Evolutionary conservation across 441 rosid species (phyloP).

Genomic region (Caryocar brasiliense): DNA sequence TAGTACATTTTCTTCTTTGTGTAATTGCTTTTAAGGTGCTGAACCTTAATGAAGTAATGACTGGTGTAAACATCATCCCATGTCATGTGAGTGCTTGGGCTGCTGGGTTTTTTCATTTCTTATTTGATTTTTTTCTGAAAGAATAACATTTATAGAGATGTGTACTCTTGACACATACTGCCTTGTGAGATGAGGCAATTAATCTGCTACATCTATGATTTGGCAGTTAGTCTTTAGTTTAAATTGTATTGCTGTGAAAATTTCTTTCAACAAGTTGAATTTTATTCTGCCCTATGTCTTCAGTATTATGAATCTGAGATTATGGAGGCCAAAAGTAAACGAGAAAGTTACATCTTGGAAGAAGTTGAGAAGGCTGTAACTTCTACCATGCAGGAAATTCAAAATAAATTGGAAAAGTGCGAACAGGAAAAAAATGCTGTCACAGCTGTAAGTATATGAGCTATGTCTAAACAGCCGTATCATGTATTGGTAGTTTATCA

Average conservation of each 20-base stretch:
- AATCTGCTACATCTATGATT: too few relatives aligned
- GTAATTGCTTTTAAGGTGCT: too few relatives aligned
- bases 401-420: slow-evolving; percentile 47
- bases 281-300: too few relatives aligned
- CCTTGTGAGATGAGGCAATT: too few relatives aligned
- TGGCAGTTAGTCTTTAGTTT: neutral
- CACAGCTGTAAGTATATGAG: slow-evolving; percentile 43
- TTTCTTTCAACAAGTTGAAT: too few relatives aligned
- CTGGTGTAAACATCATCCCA: neutral
- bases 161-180: neutral
- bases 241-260: neutral
- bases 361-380: slow-evolving; percentile 59
- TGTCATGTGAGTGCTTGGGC: neutral
- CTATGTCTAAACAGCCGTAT: neutral
- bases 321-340: slow-evolving; percentile 63
- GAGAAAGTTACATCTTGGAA: slow-evolving; percentile 44
- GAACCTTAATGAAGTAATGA: too few relatives aligned
- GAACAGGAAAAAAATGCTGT: slow-evolving; percentile 53
- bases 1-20: too few relatives aligned
- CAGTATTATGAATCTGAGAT: slow-evolving; percentile 80
- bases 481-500: neutral
- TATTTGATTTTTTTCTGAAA: neutral
- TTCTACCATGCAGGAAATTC: slow-evolving; percentile 56
- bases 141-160: neutral
- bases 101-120: neutral